Evolutionary conservation across 192 early-diverging fungal genomes (phyloP), one percentile per base, ranked within the genome.

Genomic region (Globomyces pollinis-pini): DNA sequence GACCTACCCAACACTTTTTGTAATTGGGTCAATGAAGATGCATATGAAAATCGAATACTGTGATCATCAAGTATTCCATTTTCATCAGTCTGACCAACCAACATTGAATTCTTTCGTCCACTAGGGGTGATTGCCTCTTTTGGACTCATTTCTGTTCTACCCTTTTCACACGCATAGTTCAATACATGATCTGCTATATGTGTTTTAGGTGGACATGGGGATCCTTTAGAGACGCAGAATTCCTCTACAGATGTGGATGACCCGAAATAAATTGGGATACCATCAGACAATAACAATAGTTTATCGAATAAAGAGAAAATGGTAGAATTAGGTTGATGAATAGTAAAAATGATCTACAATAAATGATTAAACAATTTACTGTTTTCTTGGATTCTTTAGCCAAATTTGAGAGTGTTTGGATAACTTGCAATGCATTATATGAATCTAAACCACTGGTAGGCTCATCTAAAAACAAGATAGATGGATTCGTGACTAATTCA

Each of bases 271-370:
- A 88, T 71, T 2, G 73, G 53, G 13, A 71, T 58, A 12, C 91
- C 91, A 18, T 71, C 75, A 43, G 83, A 73, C 34, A 92, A 62
- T 39, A 94, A 62, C 29, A 90, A 76, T 3, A 92, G 79, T 54
- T 87, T 79, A 74, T 93, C 88, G 68, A 94, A 93, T 23, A 87
- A 71, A 16, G 75, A 74, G 71, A 86, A 93, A 41, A 91, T 80
- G 50, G 89, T 83, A 3, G 85, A 86, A 36, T 80, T 78, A 18
- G 93, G 93, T 68, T 94, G 92, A 64, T 96, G 93, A 58, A 96
- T 90, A 5, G 88, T 90, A 67, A 90, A 86, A 18, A 96, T 71
- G 7, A 92, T 39, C n/a, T 20, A 20, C 38, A 39, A 15, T n/a
- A 15, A 39, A 15, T 15, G 15, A 39, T 15, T 39, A 39, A 79